Evolutionary conservation across 1,284 basidiomycete species (phyloP).

Genomic region (Stereum hirsutum): DNA sequence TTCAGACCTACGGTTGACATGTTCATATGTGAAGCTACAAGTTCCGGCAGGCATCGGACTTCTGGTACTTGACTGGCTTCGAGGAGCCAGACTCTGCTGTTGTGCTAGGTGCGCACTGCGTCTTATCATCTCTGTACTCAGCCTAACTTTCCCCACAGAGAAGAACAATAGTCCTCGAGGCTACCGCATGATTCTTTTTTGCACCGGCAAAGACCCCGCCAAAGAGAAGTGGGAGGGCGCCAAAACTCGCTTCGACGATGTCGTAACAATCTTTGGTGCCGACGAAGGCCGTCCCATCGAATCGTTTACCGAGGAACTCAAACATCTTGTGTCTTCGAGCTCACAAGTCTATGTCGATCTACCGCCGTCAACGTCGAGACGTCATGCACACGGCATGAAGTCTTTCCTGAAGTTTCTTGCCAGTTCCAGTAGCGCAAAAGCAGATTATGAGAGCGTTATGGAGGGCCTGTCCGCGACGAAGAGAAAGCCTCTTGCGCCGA

Average conservation of each 20-base stretch:
- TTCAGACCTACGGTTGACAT: not conserved
- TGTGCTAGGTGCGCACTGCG: slow-evolving; percentile 52
- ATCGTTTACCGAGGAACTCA: slow-evolving; percentile 42
- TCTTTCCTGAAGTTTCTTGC: slow-evolving; percentile 24
- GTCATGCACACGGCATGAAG: slow-evolving; percentile 19
- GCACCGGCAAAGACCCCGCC: slow-evolving; percentile 64
- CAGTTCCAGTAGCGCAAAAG: slow-evolving; percentile 20
- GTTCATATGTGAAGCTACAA: slow-evolving; percentile 64
- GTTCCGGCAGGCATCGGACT: slow-evolving; percentile 89
- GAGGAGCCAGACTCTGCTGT: slow-evolving; percentile 89
- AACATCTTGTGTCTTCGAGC: slow-evolving; percentile 27
- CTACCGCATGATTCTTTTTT: slow-evolving; percentile 87
- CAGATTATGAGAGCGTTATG: slow-evolving; percentile 41
- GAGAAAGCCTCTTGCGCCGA: slow-evolving; percentile 43
- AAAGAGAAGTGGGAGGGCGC: slow-evolving; percentile 94
- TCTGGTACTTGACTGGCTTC: slow-evolving; percentile 94
- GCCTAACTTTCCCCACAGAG: slow-evolving; percentile 27
- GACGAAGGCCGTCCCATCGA: slow-evolving; percentile 62
- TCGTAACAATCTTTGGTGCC: slow-evolving; percentile 59
- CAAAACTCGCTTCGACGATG: slow-evolving; percentile 37
- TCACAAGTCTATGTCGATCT: slow-evolving; percentile 33
- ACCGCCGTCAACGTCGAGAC: slow-evolving; percentile 12
- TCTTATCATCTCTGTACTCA: not conserved
- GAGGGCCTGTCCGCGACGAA: slow-evolving; percentile 39
- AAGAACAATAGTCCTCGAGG: slow-evolving; percentile 62